Evolutionary conservation across 768 basidiomycete genomes (phyloP).

Genomic region (Kwoniella europaea): DNA sequence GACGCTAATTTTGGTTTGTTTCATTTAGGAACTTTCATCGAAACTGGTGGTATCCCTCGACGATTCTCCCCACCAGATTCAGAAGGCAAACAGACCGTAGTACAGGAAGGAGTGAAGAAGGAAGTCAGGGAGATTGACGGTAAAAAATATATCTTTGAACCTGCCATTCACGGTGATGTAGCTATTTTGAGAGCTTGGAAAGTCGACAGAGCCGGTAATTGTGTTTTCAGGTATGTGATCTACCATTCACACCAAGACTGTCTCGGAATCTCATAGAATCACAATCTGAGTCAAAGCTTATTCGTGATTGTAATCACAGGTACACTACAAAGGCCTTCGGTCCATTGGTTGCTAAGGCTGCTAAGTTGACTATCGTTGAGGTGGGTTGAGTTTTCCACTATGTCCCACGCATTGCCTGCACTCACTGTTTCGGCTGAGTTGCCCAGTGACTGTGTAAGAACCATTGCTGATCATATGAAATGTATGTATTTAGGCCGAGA

Average conservation of each 20-base stretch:
- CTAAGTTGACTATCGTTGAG: slow-evolving; percentile 54
- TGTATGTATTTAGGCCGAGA: slow-evolving; percentile 40
- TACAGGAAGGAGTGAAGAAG: slow-evolving; percentile 48
- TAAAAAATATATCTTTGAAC: slow-evolving; percentile 51
- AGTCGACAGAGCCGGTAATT: slow-evolving; percentile 57
- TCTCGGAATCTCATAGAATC: background rate
- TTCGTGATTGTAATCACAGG: slow-evolving; percentile 15
- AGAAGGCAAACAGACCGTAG: slow-evolving; percentile 42
- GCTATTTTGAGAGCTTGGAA: slow-evolving; percentile 55
- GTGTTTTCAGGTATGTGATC: slow-evolving; percentile 48
- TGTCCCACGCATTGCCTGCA: no score
- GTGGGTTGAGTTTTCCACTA: slow-evolving; percentile 22
- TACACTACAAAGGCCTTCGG: slow-evolving; percentile 55
- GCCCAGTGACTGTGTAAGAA: no score
- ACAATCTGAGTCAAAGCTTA: background rate
- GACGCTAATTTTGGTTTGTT: background rate
- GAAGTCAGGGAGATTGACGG: slow-evolving; percentile 43
- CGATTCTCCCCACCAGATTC: slow-evolving; percentile 34
- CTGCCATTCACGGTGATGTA: slow-evolving; percentile 55
- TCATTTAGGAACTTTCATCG: slow-evolving; percentile 46
- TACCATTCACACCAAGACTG: background rate
- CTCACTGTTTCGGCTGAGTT: no score
- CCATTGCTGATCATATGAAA: no score
- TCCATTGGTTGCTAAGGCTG: slow-evolving; percentile 48
- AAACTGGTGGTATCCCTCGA: slow-evolving; percentile 53